These are phyloP conservation scores for Kodamaea sp. DNA, from an alignment of 1,139 yeast species.

Conservation along the genomic window DNA sequence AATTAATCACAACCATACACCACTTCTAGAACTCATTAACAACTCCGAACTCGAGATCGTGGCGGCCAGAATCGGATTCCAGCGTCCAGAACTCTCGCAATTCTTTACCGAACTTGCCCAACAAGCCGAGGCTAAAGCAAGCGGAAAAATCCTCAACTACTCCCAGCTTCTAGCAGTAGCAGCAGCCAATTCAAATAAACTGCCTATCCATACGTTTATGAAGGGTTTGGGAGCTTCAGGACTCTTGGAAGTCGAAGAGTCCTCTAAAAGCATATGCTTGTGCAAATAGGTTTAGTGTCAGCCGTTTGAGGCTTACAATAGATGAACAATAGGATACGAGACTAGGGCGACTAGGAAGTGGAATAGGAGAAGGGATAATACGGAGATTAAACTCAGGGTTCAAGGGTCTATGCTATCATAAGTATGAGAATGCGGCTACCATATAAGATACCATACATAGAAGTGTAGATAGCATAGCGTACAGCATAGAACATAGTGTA, in stretches of 20 bases:
- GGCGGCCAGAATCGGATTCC: conserved; percentile 29
- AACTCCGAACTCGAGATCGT: conserved; percentile 27
- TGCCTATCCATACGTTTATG: conserved; percentile 20
- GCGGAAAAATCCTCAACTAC: conserved; percentile 12
- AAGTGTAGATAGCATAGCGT: too few species aligned
- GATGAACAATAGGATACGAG: too few species aligned
- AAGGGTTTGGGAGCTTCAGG: conserved; percentile 32
- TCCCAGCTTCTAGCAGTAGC: conserved; percentile 20
- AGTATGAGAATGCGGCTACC: too few species aligned
- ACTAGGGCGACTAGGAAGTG: too few species aligned
- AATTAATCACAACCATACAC: conserved; percentile 21
- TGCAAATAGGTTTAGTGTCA: not conserved
- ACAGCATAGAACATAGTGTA: too few species aligned
- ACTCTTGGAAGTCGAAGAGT: conserved; percentile 28
- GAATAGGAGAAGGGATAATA: too few species aligned
- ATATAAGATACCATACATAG: too few species aligned
- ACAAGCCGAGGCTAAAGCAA: conserved; percentile 1
- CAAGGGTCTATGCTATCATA: too few species aligned
- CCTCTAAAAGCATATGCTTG: conserved; percentile 24
- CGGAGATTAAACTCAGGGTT: too few species aligned
- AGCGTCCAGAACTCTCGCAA: conserved; percentile 14
- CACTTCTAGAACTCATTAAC: conserved; percentile 25
- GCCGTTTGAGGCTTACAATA: not conserved
- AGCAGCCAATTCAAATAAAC: conserved; percentile 9
- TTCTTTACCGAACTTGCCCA: conserved; percentile 15